Conservation (phyloP, 2,329 filamentous ascomycete species). For the Emericellopsis cladophorae region DNA sequence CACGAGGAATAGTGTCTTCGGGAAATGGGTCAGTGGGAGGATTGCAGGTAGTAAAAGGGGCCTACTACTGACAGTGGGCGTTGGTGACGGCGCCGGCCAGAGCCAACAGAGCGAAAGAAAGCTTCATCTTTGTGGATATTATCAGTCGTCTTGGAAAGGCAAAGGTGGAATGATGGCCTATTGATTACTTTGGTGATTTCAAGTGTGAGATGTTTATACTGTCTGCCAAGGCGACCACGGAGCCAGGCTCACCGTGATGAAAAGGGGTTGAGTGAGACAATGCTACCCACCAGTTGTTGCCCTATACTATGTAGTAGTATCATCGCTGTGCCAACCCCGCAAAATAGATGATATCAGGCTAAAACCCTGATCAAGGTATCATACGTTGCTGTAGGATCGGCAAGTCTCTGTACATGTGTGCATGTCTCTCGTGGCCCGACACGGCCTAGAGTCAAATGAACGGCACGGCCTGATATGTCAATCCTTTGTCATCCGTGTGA, state of each 20-base stretch:
- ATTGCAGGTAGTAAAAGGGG: background rate
- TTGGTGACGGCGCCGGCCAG: constrained; percentile 13
- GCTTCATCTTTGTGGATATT: constrained; percentile 6
- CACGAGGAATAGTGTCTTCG: constrained; percentile 27
- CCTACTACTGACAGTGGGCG: constrained; percentile 22
- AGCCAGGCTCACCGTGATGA: background rate
- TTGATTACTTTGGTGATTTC: background rate
- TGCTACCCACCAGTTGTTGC: no score
- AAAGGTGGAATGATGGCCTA: background rate
- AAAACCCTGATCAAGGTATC: no score
- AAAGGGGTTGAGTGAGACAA: background rate
- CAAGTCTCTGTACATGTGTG: no score
- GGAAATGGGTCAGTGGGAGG: background rate
- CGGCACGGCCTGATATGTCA: no score
- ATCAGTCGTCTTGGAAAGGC: background rate
- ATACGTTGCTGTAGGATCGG: no score
- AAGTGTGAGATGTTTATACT: background rate
- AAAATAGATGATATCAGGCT: no score
- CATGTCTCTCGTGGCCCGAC: no score
- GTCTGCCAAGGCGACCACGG: background rate
- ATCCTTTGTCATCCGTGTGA: no score
- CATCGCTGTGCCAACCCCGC: no score
- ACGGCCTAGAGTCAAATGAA: no score
- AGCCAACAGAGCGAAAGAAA: constrained; percentile 7
- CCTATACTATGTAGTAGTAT: no score